Evolutionary conservation across 1,284 basidiomycete species (phyloP).

Genomic region (Boletus smithii): DNA sequence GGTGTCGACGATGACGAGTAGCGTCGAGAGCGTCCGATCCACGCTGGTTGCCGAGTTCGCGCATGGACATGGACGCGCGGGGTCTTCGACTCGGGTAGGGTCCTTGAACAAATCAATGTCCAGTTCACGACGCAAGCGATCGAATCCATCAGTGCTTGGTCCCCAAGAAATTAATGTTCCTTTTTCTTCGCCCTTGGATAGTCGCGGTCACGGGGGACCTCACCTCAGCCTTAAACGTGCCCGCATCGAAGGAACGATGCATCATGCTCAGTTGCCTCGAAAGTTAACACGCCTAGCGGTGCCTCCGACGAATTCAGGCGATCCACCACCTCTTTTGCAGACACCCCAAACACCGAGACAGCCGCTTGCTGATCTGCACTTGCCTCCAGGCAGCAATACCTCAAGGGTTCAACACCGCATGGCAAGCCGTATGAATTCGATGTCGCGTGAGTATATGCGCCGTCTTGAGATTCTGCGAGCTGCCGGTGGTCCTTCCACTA

Average conservation of each 20-base stretch:
- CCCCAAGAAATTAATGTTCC: background rate
- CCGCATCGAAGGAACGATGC: constrained; percentile 6
- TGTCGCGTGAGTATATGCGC: constrained; percentile 15
- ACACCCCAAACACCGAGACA: constrained; percentile 19
- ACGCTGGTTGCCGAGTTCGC: constrained; percentile 10
- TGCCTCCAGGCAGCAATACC: background rate
- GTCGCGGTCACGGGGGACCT: background rate
- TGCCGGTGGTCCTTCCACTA: background rate
- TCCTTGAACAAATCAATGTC: too few species aligned
- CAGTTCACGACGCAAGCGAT: constrained; percentile 3
- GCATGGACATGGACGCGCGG: background rate
- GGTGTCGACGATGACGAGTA: constrained; percentile 16
- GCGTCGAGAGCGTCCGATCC: constrained; percentile 16
- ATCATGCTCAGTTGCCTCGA: constrained; percentile 1
- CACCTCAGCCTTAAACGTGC: constrained; percentile 11
- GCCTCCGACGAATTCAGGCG: background rate
- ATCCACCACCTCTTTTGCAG: too few species aligned
- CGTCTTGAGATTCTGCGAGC: background rate
- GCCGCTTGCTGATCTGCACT: constrained; percentile 19
- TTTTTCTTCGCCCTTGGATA: constrained; percentile 17
- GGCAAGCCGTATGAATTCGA: background rate
- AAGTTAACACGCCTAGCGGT: constrained; percentile 13
- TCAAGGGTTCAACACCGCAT: background rate
- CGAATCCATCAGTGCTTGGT: background rate
- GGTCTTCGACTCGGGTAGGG: constrained; percentile 5